A percentile compares a stretch with the other conserved stretches of the same genome.
Evolutionary conservation across 371 early-diverging fungal genomes (phyloP).

Genomic region (Mortierella sp.): DNA sequence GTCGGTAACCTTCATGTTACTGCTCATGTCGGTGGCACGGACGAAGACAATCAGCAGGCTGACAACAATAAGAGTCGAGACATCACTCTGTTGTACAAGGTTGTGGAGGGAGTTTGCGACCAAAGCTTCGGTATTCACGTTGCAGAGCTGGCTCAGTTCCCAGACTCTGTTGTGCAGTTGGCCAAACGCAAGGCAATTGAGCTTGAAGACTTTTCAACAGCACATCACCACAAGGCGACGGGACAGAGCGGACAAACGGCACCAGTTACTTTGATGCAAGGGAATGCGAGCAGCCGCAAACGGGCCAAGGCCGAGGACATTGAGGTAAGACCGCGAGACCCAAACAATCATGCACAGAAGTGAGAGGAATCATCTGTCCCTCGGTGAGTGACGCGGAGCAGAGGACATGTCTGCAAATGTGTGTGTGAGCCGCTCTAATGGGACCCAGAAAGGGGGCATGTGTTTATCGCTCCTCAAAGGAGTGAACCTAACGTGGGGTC

Average conservation of each 20-base stretch:
- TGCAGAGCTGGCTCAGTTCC: conserved; percentile 96
- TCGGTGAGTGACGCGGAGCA: no score
- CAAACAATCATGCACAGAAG: no score
- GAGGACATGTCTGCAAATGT: no score
- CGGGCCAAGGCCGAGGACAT: conserved; percentile 35
- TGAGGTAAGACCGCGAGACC: conserved; percentile 39
- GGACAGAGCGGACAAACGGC: conserved; percentile 39
- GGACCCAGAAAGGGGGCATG: no score
- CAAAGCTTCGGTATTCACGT: conserved; percentile 99
- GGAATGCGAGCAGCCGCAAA: background rate
- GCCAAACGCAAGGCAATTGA: conserved; percentile 91
- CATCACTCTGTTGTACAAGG: conserved; percentile 91
- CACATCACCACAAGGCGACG: conserved; percentile 13
- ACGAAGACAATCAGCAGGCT: conserved; percentile 24
- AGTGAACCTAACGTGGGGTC: no score
- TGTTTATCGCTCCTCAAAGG: no score
- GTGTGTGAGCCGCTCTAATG: no score
- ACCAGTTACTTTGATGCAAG: background rate
- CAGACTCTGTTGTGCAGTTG: conserved; percentile 80
- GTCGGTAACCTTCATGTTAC: conserved; percentile 92
- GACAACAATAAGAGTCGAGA: conserved; percentile 52
- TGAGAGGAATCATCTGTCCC: no score
- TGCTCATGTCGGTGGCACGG: conserved; percentile 68
- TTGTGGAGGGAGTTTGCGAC: conserved; percentile 88
- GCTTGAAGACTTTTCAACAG: conserved; percentile 73